These are phyloP conservation scores for Coniferiporia sulphurascens DNA, from an alignment of 1,284 basidiomycete genomes.

Conservation along the genomic window DNA sequence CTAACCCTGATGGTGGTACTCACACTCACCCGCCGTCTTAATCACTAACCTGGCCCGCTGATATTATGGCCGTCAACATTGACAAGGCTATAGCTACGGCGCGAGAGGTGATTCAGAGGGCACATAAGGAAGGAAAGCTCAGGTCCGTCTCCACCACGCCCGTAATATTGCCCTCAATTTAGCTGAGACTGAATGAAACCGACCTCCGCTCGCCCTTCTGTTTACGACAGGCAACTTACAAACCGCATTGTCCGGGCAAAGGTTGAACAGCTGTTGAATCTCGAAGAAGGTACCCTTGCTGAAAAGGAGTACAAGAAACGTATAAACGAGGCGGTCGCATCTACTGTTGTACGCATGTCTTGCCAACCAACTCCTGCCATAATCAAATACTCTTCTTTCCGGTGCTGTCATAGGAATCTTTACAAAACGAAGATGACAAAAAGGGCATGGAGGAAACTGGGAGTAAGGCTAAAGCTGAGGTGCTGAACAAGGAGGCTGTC, in stretches of 20 bases:
- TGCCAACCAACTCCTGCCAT: neutral
- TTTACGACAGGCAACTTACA: conserved; percentile 38
- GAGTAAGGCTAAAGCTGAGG: too few species aligned
- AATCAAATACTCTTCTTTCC: neutral
- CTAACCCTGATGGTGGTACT: too few species aligned
- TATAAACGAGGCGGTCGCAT: conserved; percentile 38
- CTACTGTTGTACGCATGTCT: conserved; percentile 34
- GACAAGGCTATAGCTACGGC: conserved; percentile 20
- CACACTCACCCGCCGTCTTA: too few species aligned
- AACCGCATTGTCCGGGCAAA: conserved; percentile 41
- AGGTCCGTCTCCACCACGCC: conserved; percentile 19
- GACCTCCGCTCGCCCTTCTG: neutral
- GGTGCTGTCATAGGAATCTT: too few species aligned
- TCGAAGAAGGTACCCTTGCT: conserved; percentile 40
- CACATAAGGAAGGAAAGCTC: conserved; percentile 26
- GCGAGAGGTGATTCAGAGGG: conserved; percentile 26
- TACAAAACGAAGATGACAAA: too few species aligned
- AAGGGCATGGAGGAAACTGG: too few species aligned
- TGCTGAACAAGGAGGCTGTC: too few species aligned
- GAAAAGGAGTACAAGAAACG: conserved; percentile 37
- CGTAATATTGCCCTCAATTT: neutral
- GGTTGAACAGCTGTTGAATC: conserved; percentile 37
- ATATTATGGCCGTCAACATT: conserved; percentile 8
- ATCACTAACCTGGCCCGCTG: neutral
- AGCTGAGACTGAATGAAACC: neutral